Conservation (phyloP, 2,329 filamentous ascomycete species). For the Gaeumannomyces tritici region DNA sequence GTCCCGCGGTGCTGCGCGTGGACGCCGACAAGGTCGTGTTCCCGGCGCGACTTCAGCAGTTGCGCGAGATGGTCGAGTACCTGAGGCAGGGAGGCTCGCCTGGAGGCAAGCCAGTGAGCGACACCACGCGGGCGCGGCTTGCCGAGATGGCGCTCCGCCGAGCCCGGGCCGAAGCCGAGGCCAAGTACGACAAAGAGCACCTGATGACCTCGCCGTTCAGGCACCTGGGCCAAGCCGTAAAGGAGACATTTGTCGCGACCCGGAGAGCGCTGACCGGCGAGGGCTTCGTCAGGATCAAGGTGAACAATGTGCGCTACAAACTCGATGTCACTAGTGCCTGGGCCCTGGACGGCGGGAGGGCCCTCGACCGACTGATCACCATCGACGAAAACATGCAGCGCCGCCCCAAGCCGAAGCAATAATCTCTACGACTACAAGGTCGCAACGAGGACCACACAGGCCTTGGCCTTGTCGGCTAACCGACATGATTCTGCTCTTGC, state of each 20-base stretch:
- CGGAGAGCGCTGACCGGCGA: slow-evolving; percentile 44
- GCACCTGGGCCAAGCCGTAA: slow-evolving; percentile 24
- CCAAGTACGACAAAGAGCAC: slow-evolving; percentile 44
- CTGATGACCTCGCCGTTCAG: slow-evolving; percentile 49
- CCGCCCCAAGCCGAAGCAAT: background rate
- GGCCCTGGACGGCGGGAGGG: slow-evolving; percentile 48
- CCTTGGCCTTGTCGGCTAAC: background rate
- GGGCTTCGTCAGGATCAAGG: slow-evolving; percentile 41
- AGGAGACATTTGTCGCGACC: slow-evolving; percentile 14
- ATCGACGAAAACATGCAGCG: slow-evolving; percentile 4
- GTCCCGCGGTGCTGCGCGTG: slow-evolving; percentile 30
- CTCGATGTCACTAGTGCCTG: slow-evolving; percentile 48
- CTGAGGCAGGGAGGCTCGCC: slow-evolving; percentile 6
- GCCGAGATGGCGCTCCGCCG: slow-evolving; percentile 11
- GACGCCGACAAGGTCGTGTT: slow-evolving; percentile 25
- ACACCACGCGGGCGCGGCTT: background rate
- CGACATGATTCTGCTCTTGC: background rate
- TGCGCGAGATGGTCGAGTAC: slow-evolving; percentile 10
- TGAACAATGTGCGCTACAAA: slow-evolving; percentile 40
- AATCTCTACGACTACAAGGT: background rate
- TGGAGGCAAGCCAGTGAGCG: background rate
- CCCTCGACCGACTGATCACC: slow-evolving; percentile 44
- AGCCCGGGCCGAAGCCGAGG: slow-evolving; percentile 26
- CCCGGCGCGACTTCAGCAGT: slow-evolving; percentile 20
- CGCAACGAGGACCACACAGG: background rate